A percentile compares a stretch with the other conserved stretches of the same genome.
These are phyloP conservation scores for Penicillium corylophilum DNA, from an alignment of 2,329 filamentous ascomycete genomes.

Conservation along the genomic window DNA sequence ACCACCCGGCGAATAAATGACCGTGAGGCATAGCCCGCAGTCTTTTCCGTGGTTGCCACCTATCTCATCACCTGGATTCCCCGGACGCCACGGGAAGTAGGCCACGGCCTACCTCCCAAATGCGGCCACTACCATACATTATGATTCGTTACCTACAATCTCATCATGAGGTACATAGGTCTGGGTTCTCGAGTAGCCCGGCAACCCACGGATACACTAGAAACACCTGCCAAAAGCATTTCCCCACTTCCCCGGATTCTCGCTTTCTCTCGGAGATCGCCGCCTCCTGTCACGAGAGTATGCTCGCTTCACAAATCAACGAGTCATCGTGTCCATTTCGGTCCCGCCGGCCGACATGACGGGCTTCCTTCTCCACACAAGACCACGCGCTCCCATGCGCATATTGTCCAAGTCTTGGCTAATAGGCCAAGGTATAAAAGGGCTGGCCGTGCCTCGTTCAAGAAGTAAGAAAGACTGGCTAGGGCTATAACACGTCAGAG, in stretches of 20 bases:
- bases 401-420: not conserved
- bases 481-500: not conserved
- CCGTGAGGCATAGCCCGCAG: not conserved
- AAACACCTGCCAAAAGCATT: slow-evolving; percentile 5
- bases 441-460: not conserved
- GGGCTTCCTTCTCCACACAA: not conserved
- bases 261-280: slow-evolving; percentile 3
- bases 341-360: not conserved
- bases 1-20: not conserved
- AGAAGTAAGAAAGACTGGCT: not conserved
- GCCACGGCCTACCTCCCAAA: not conserved
- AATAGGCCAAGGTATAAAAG: slow-evolving; percentile 12
- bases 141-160: not conserved
- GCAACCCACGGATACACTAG: slow-evolving; percentile 1
- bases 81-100: not conserved
- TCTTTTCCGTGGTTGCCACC: slow-evolving; percentile 9
- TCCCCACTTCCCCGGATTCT: slow-evolving; percentile 19
- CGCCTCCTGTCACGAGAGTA: not conserved
- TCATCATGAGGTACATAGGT: slow-evolving; percentile 14
- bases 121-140: not conserved
- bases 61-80: slow-evolving; percentile 13
- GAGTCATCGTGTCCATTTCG: slow-evolving; percentile 20
- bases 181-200: slow-evolving; percentile 6
- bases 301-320: slow-evolving; percentile 10
- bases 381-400: slow-evolving; percentile 1